phyloP scores from a whole-genome alignment of 768 basidiomycete genomes.

The Tulasnella sp. region DNA sequence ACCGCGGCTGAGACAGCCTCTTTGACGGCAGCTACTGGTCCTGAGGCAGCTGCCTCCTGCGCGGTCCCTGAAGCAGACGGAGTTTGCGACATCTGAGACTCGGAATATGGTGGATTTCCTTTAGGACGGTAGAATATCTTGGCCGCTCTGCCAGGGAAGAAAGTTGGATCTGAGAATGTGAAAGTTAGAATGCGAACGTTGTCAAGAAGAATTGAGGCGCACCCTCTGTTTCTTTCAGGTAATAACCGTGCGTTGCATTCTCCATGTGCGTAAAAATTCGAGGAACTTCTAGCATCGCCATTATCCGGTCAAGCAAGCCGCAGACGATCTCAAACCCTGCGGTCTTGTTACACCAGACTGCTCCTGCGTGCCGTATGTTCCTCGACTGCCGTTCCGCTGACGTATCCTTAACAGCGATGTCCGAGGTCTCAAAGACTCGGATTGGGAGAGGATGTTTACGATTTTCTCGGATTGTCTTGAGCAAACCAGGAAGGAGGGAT shows the following conservation, averaged over 20 bases:
- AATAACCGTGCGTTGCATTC: constrained; percentile 73
- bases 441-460: constrained; percentile 88
- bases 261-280: constrained; percentile 59
- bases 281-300: constrained; percentile 94
- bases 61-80: not conserved
- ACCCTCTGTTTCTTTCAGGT: constrained; percentile 85
- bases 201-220: constrained; percentile 36
- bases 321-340: constrained; percentile 97
- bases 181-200: not conserved
- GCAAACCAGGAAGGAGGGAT: constrained; percentile 88
- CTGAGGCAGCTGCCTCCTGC: not conserved
- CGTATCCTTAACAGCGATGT: constrained; percentile 85
- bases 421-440: constrained; percentile 89
- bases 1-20: constrained; percentile 49
- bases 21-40: constrained; percentile 40
- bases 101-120: constrained; percentile 36
- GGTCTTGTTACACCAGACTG: constrained; percentile 93
- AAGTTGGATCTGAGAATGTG: constrained; percentile 68
- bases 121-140: constrained; percentile 77
- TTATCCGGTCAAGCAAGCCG: constrained; percentile 87
- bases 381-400: constrained; percentile 74
- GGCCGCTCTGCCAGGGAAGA: constrained; percentile 93
- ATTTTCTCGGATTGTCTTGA: constrained; percentile 97
- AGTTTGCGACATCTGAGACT: constrained; percentile 22
- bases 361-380: constrained; percentile 84